Conservation (phyloP, 345 rosid species). For the Gossypium ekmanianum region DNA sequence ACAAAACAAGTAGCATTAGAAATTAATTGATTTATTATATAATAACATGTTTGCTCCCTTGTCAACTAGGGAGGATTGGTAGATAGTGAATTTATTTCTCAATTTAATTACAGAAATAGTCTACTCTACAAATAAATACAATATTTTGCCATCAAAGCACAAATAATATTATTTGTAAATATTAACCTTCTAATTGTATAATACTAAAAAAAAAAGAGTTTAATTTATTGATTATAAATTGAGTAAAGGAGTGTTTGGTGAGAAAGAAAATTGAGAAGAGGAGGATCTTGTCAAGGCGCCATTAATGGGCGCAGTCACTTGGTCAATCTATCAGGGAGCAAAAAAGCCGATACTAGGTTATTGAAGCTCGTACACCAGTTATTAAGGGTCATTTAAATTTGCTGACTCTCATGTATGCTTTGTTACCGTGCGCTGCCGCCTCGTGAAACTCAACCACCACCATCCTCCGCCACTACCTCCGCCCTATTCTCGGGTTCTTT, state of each 20-base stretch:
- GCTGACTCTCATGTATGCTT: constrained; percentile 20
- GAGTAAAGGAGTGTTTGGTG: background rate
- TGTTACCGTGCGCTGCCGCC: background rate
- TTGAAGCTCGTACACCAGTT: constrained; percentile 2
- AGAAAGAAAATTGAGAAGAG: background rate
- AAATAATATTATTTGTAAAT: too few species aligned
- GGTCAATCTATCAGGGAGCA: constrained; percentile 27
- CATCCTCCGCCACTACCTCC: background rate
- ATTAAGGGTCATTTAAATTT: background rate
- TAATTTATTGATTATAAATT: too few species aligned
- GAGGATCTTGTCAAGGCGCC: constrained; percentile 11
- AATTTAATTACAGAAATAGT: too few species aligned
- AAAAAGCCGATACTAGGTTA: constrained; percentile 17
- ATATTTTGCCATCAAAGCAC: too few species aligned
- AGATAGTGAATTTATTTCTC: too few species aligned
- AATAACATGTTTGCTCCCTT: too few species aligned
- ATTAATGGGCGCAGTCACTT: constrained; percentile 30
- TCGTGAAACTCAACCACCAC: constrained; percentile 5
- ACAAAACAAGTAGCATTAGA: background rate
- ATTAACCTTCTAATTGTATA: too few species aligned
- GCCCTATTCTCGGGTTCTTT: background rate
- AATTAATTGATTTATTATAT: background rate
- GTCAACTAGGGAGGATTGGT: background rate
- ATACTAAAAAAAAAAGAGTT: too few species aligned
- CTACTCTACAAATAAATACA: too few species aligned